Evolutionary conservation across 2,329 filamentous ascomycete genomes (phyloP).

Genomic region (Hypocrella siamensis): DNA sequence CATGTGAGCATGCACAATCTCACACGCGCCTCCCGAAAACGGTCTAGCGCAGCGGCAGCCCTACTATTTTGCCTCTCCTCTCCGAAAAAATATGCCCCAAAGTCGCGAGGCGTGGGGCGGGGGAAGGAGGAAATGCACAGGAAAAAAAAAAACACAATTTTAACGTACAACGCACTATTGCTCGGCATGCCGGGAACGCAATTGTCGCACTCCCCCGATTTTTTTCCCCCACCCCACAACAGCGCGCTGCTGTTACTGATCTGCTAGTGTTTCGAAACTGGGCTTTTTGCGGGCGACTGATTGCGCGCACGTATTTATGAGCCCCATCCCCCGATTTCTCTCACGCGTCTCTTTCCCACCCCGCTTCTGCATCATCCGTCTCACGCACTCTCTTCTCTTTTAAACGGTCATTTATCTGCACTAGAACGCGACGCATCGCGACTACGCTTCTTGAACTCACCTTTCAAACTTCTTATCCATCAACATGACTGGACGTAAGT

Average conservation of each 20-base stretch:
- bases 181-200: too few species aligned
- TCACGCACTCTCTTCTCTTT: slow-evolving; percentile 8
- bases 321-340: slow-evolving; percentile 9
- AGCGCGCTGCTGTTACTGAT: slow-evolving; percentile 7
- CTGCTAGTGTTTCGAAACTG: slow-evolving; percentile 1
- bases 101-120: too few species aligned
- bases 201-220: background rate
- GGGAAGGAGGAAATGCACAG: too few species aligned
- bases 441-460: background rate
- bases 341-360: slow-evolving; percentile 7
- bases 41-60: slow-evolving; percentile 1
- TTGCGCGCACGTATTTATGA: slow-evolving; percentile 22
- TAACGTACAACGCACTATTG: too few species aligned
- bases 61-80: background rate
- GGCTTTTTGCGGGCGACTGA: slow-evolving; percentile 12
- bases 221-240: background rate
- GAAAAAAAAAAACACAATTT: too few species aligned
- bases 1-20: background rate
- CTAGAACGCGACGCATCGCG: slow-evolving; percentile 5
- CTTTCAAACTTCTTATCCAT: slow-evolving; percentile 15
- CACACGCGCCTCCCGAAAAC: slow-evolving; percentile 1
- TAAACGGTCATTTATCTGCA: slow-evolving; percentile 4
- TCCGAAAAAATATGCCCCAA: too few species aligned
- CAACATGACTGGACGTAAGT: slow-evolving; percentile 64
- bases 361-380: slow-evolving; percentile 7